A percentile compares a stretch with the other conserved stretches of the same genome.
Conservation (phyloP, 768 basidiomycete genomes). For the Lactifluus piperatus region DNA sequence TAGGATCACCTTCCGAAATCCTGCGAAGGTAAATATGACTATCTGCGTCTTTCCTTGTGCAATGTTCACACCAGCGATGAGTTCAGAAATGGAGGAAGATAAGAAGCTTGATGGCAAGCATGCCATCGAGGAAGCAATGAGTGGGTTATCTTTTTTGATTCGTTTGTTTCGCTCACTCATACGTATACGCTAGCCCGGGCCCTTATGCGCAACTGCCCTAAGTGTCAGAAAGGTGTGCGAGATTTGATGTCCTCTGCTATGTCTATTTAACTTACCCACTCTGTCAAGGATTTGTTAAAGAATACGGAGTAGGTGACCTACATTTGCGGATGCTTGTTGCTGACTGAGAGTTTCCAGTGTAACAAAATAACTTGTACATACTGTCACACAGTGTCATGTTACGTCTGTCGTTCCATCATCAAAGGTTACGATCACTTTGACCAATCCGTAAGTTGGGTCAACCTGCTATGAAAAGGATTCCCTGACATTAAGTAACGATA, state of each 20-base stretch:
- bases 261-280: neutral
- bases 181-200: slow-evolving; percentile 47
- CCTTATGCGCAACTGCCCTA: slow-evolving; percentile 82
- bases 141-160: slow-evolving; percentile 31
- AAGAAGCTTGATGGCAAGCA: slow-evolving; percentile 67
- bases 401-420: slow-evolving; percentile 70
- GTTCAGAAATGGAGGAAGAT: slow-evolving; percentile 65
- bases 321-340: neutral
- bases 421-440: slow-evolving; percentile 69
- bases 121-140: slow-evolving; percentile 89
- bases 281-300: slow-evolving; percentile 68
- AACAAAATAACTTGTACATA: slow-evolving; percentile 86
- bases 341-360: slow-evolving; percentile 42
- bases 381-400: slow-evolving; percentile 72
- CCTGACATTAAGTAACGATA: neutral
- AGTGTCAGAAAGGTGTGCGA: slow-evolving; percentile 61
- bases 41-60: neutral
- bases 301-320: slow-evolving; percentile 49
- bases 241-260: neutral
- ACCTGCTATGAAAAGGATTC: neutral
- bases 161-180: slow-evolving; percentile 5
- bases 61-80: slow-evolving; percentile 4
- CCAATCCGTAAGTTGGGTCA: slow-evolving; percentile 29
- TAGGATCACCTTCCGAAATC: slow-evolving; percentile 77
- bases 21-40: slow-evolving; percentile 49